Base-by-base conservation (phyloP, 306 rosid species). In the Medicago lupulina region DNA sequence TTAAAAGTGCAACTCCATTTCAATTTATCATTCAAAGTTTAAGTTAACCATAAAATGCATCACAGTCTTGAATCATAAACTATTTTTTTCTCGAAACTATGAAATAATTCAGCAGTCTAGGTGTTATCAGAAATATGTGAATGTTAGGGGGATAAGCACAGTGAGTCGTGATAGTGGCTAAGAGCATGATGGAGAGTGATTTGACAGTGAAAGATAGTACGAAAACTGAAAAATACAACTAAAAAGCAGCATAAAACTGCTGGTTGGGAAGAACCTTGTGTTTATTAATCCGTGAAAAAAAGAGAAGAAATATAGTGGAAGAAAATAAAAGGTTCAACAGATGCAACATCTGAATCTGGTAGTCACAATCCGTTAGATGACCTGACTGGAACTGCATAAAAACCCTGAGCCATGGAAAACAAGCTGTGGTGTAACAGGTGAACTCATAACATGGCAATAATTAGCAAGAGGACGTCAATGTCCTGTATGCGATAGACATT, bases 1-100 rank as follows among this genome's bases (percentile, higher is more conserved):
- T 28, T 28, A 61, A 63, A 6, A 63, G 6, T 44, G 0, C 36
- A 50, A 50, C 16, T 49, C 39, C 36, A 38, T 64, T 13, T 13
- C 58, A 46, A 23, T 15, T 44, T 46, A 67, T 71, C 58, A 28
- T 71, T 34, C 58, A 7, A 71, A 47, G 49, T n/a, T 41, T 41
- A 23, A 55, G 36, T 61, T 62, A 71, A 62, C 4, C 49, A 78
- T 11, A 40, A 67, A 76, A 50, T 21, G n/a, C 53, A 76, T 38
- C 7, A 6, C 15, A 15, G 34, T 14, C 31, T 39, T 66, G 6
- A 49, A 49, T 65, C 15, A 38, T 39, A 36, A 41, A 38, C 21
- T 25, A 2, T 19, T 40, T 11, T 65, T 43, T 21, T 76, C 36
- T 54, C 8, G 19, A 57, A 64, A 64, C 54, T 34, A 8, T 18